These are phyloP conservation scores for Aspergillus hancockii DNA, from an alignment of 495 filamentous ascomycete genomes.

Conservation along the genomic window DNA sequence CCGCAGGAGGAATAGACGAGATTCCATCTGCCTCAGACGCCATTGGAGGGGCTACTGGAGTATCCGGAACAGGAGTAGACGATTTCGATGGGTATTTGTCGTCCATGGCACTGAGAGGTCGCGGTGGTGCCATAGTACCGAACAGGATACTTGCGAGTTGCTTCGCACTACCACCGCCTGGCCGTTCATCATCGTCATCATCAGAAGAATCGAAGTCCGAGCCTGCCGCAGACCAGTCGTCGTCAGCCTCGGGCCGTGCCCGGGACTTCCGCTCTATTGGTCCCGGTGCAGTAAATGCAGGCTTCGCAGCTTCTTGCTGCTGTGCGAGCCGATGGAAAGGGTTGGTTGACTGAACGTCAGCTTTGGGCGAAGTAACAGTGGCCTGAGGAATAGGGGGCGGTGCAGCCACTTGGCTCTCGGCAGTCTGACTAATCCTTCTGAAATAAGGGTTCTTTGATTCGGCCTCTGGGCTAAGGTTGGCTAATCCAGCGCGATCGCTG, in stretches of 20 bases:
- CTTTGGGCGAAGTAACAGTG: conserved; percentile 29
- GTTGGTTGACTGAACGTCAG: conserved; percentile 72
- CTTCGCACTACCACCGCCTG: conserved; percentile 78
- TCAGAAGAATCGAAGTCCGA: conserved; percentile 72
- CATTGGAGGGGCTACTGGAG: conserved; percentile 28
- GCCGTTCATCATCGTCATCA: conserved; percentile 71
- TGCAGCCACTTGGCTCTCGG: conserved; percentile 27
- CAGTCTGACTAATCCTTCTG: conserved; percentile 60
- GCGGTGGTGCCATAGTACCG: conserved; percentile 94
- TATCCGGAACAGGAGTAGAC: conserved; percentile 40
- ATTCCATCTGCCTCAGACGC: conserved; percentile 12
- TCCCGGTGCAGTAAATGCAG: conserved; percentile 35
- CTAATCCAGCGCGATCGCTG: conserved; percentile 28
- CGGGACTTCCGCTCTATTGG: conserved; percentile 52
- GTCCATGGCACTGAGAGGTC: conserved; percentile 81
- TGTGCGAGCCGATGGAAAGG: conserved; percentile 90
- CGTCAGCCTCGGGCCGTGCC: conserved; percentile 73
- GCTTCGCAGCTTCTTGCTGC: conserved; percentile 45
- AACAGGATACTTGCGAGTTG: conserved; percentile 92
- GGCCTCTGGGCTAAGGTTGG: conserved; percentile 30
- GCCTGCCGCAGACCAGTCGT: conserved; percentile 82
- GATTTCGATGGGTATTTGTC: conserved; percentile 56
- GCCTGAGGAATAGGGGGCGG: conserved; percentile 31
- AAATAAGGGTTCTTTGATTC: conserved; percentile 74
- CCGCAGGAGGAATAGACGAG: conserved; percentile 20